These are phyloP conservation scores for Gynochthodes officinalis DNA, from an alignment of 257 asterid species.

Conservation along the genomic window DNA sequence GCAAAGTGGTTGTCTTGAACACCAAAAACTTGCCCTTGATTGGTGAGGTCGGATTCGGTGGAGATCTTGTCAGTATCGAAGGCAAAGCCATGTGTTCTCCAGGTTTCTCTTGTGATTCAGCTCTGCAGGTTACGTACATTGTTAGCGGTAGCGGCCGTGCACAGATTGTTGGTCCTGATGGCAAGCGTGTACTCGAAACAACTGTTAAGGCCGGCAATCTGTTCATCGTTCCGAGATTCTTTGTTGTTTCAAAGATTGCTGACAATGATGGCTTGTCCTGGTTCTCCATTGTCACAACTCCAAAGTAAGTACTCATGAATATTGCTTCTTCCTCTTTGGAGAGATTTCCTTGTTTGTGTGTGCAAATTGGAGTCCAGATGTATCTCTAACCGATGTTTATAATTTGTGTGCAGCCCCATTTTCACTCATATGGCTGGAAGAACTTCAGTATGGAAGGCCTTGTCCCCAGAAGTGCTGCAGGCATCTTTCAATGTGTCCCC, in stretches of 20 bases:
- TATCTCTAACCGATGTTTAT: too few relatives aligned
- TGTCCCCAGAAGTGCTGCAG: slow-evolving; percentile 60
- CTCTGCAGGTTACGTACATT: slow-evolving; percentile 81
- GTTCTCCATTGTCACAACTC: slow-evolving; percentile 92
- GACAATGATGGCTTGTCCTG: slow-evolving; percentile 80
- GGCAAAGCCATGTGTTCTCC: slow-evolving; percentile 93
- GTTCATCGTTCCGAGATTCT: slow-evolving; percentile 75
- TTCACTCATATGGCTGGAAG: slow-evolving; percentile 67
- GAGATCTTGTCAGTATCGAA: slow-evolving; percentile 69
- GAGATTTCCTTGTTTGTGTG: not conserved
- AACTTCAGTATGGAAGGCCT: slow-evolving; percentile 59
- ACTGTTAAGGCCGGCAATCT: slow-evolving; percentile 57
- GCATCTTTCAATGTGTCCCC: slow-evolving; percentile 54
- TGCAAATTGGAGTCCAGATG: too few relatives aligned
- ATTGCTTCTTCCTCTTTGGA: not conserved
- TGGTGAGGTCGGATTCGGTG: slow-evolving; percentile 76
- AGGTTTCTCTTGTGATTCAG: slow-evolving; percentile 87
- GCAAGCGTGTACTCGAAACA: slow-evolving; percentile 63
- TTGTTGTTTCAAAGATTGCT: slow-evolving; percentile 81
- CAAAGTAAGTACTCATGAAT: slow-evolving; percentile 43
- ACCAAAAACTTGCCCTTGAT: slow-evolving; percentile 87
- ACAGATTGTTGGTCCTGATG: slow-evolving; percentile 77
- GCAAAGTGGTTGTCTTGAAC: slow-evolving; percentile 74
- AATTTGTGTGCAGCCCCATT: slow-evolving; percentile 38
- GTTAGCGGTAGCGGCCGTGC: slow-evolving; percentile 83